Base-by-base conservation (phyloP, 257 asterid genomes). In the Primulina huaijiensis region DNA sequence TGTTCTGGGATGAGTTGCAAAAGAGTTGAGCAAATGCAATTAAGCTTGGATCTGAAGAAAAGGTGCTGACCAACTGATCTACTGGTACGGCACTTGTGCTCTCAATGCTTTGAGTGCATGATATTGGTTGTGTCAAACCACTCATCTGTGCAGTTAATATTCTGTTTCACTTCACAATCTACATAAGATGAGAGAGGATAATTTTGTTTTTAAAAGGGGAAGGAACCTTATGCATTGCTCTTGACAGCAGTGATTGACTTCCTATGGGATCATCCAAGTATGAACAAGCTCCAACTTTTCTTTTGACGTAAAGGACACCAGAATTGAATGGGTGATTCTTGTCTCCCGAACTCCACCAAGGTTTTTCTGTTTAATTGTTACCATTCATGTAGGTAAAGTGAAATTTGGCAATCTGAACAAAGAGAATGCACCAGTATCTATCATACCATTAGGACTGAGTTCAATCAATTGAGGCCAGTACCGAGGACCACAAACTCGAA, bases 401-500 rank as follows among this genome's bases (percentile, higher is more conserved):
- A 55, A 72, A 62, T 33, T 30, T 69, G 52, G 72, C 50, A 69
- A 52, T 46, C 65, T 30, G 34, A 79, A 35, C 29, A 69, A 60
- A 63, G 40, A 66, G 46, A 46, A 46, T 30, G 76, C 40, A 68
- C 16, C 37, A 61, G 55, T 6, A 62, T 35, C 52, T 73, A 35
- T 59, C 77, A 53, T 83, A 93, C 99, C 96, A 78, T 87, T 82
- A 46, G 97, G 97, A 74, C 58, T 82, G 80, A 89, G 96, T 75
- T 90, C 88, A 58, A 93, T 84, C 69, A 85, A 86, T 78, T 90
- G 96, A 76, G 99, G 87, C 99, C 99, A 93, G 81, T 93, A 93
- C 61, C 99, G 94, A 75, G 99, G 99, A 77, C 99, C 99, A 84
- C 99, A 93, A 62, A 93, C 96, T 68, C 92, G 92, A 78, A 93